These are phyloP conservation scores for Blastocystis sp. DNA, from an alignment of 352 stramenopile species.

Conservation along the genomic window DNA sequence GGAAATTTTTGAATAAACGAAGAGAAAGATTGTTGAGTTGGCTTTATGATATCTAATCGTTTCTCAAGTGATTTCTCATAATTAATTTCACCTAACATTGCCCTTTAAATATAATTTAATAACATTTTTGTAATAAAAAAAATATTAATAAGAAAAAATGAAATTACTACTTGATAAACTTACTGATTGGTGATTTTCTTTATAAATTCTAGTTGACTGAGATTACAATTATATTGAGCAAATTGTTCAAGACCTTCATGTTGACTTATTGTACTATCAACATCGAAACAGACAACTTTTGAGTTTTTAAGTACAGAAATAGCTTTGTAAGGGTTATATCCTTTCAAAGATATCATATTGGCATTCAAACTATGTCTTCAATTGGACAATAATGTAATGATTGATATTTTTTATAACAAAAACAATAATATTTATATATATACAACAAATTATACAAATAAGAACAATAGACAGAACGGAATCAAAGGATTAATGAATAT, in stretches of 20 bases:
- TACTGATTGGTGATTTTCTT: slow-evolving; percentile 20
- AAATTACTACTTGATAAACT: not conserved
- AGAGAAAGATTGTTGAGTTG: not conserved
- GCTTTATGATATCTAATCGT: slow-evolving; percentile 6
- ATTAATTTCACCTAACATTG: slow-evolving; percentile 14
- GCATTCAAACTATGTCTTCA: too few species aligned
- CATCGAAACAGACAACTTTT: slow-evolving; percentile 22
- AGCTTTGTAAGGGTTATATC: not conserved
- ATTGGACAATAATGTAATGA: too few species aligned
- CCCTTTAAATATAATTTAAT: too few species aligned
- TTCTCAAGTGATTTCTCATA: slow-evolving; percentile 19
- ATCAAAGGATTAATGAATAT: too few species aligned
- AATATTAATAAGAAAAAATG: too few species aligned
- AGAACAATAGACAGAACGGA: too few species aligned
- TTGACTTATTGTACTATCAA: slow-evolving; percentile 20
- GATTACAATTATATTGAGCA: slow-evolving; percentile 8
- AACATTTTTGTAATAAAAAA: too few species aligned
- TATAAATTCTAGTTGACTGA: slow-evolving; percentile 8
- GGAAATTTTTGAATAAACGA: not conserved
- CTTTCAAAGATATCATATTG: too few species aligned
- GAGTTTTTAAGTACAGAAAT: slow-evolving; percentile 2
- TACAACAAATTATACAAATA: too few species aligned
- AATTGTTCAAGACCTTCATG: slow-evolving; percentile 33
- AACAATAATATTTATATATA: too few species aligned
- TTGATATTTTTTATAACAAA: too few species aligned